Conservation (phyloP, 306 rosid genomes). For the Hylodesmum podocarpum region DNA sequence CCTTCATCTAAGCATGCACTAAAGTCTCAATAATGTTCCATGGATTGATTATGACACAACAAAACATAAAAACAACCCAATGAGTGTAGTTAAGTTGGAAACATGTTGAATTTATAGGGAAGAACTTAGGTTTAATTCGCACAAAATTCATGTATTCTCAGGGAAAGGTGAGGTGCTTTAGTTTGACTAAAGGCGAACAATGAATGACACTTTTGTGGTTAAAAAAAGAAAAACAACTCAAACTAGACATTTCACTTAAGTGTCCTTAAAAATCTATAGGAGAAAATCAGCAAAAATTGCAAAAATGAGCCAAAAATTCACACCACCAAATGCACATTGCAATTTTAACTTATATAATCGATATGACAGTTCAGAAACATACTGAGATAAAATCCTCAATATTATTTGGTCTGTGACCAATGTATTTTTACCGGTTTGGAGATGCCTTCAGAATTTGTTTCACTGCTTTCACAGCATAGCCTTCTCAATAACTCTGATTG, state of each 20-base stretch:
- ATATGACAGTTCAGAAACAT: constrained; percentile 2
- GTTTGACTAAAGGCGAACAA: too few relatives aligned
- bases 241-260: not conserved
- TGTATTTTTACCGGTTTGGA: constrained; percentile 39
- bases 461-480: constrained; percentile 33
- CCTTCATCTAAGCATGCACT: not conserved
- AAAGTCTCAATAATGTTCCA: not conserved
- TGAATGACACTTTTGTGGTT: too few relatives aligned
- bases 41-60: not conserved
- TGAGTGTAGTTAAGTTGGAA: too few relatives aligned
- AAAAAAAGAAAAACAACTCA: too few relatives aligned
- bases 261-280: not conserved
- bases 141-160: too few relatives aligned
- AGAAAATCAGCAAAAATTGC: constrained; percentile 22
- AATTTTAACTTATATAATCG: not conserved
- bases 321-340: not conserved
- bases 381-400: constrained; percentile 11
- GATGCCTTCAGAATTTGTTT: constrained; percentile 35
- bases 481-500: not conserved
- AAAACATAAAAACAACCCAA: not conserved
- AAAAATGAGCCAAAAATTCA: not conserved
- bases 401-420: constrained; percentile 2
- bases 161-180: too few relatives aligned
- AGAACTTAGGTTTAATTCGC: too few relatives aligned
- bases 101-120: too few relatives aligned